Evolutionary conservation across 2,329 filamentous ascomycete species (phyloP), one percentile per base, ranked within the genome.

Genomic region (Nemania sp.): DNA sequence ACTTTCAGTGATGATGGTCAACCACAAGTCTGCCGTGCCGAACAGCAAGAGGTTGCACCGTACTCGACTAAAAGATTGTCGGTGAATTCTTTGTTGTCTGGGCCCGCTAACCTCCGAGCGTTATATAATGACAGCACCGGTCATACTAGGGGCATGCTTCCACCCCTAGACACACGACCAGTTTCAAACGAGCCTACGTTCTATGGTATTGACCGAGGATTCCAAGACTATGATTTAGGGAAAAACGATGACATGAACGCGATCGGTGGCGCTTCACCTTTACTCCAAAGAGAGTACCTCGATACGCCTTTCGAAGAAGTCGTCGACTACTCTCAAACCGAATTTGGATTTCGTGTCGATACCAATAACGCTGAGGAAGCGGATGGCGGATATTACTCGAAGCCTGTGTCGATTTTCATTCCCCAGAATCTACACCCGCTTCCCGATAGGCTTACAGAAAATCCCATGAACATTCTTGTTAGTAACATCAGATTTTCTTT

Each of bases 391-490:
- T 93, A 93, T 69, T 93, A 93, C 74, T 81, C 82, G 12, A 83
- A 84, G 37, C 87, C 88, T 0, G 87, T 92, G 0, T 78, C 83
- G 0, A 87, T 93, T 64, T 75, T 75, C 37, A 82, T 83, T 49
- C 78, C 81, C 20, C 75, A 75, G 52, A 77, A 74, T n/a, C 72
- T 83, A 10, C 79, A 81, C 54, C 79, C 80, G 3, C 72, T 85
- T 43, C 81, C 81, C 21, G 80, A 84, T 2, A 82, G 82, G 62
- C 79, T 84, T 81, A 58, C 81, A 81, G 84, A 89, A 39, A 93
- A 91, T 67, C 89, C 87, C 1, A 94, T 94, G 85, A 94, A 95
- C 69, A 75, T 95, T 63, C 81, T 95, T 66, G 78, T 79, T 65
- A 67, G 76, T 72, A 47, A 43, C 29, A 18, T 13, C 17, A 13